Evolutionary conservation across 305 asterid species (phyloP).

Genomic region (Solanum hybrid): DNA sequence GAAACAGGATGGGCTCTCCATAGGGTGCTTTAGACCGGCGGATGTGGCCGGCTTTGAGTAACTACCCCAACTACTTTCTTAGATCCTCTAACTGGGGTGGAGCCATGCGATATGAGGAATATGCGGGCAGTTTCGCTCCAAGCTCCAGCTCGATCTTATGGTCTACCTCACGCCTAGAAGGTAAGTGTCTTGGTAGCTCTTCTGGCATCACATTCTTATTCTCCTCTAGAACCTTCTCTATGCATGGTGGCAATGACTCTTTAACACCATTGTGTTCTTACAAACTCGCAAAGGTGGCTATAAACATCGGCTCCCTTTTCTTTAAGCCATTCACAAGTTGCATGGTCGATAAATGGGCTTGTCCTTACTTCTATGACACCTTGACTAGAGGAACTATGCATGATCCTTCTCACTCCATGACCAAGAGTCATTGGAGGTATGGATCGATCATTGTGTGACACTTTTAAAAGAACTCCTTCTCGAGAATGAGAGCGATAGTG

Average conservation of each 20-base stretch:
- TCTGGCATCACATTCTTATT: neutral
- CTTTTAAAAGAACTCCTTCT: too few species aligned
- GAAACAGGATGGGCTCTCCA: neutral
- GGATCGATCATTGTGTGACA: neutral
- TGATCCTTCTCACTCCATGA: neutral
- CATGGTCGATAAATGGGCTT: too few species aligned
- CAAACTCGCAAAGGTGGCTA: neutral
- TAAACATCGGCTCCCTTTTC: neutral
- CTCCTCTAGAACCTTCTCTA: too few species aligned
- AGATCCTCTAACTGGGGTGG: neutral
- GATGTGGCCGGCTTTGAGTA: neutral
- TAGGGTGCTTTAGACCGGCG: neutral
- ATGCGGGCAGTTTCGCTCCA: fast-evolving
- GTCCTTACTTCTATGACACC: neutral
- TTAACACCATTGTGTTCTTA: neutral
- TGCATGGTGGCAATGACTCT: neutral
- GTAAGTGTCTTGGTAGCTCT: neutral
- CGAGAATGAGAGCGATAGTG: neutral
- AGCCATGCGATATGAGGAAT: too few species aligned
- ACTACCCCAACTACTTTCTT: neutral
- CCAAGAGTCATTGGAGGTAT: neutral
- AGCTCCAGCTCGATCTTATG: neutral
- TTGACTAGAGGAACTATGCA: neutral
- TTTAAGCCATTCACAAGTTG: neutral
- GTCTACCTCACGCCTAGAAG: neutral